Base-by-base conservation (phyloP, 768 basidiomycete species). In the Cystofilobasidium bisporidii region DNA sequence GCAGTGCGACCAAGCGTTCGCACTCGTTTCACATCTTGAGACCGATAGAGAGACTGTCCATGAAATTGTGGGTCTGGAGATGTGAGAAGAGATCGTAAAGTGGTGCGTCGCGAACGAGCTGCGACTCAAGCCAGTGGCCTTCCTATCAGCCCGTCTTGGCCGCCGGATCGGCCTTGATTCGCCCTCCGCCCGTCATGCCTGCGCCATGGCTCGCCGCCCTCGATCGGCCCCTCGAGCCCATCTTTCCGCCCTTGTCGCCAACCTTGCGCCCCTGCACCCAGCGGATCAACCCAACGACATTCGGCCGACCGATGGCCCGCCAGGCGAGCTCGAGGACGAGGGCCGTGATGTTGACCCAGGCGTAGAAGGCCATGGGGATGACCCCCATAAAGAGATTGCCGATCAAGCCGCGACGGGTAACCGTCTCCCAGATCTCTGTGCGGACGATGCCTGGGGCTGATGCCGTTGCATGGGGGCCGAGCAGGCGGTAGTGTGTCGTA, bases 351-450 rank as follows among this genome's bases (percentile, higher is more conserved):
- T 73, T 74, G 65, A 74, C 50, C 18, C 60, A 68, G 48, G 67
- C 69, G 63, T 74, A 74, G 66, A 74, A 74, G 6, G 73, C 72
- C 75, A 76, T 76, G 11, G 76, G 76, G 24, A 84, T 80, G 20
- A 84, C 71, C 3, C 84, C 84, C 84, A 85, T 85, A 41, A 81
- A 70, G 3, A 84, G 56, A 70, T 85, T 85, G 3, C 84, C 83
- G 8, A 82, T 64, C 17, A 83, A 26, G 0, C 84, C 84, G 61
- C 84, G 75, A 0, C 84, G 79, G 3, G 77, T 79, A 61, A 85
- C 81, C 1, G 83, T 84, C 30, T 85, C 84, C 82, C 82, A 84
- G 10, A 85, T 74, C 73, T 85, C 65, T 2, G 80, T 82, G 72
- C 79, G 80, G 67, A 83, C 79, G 30, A 83, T 78, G 11, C 75